A percentile compares a stretch with the other conserved stretches of the same genome.
phyloP scores from a whole-genome alignment of 306 rosid genomes.

The Vigna hirtella region DNA sequence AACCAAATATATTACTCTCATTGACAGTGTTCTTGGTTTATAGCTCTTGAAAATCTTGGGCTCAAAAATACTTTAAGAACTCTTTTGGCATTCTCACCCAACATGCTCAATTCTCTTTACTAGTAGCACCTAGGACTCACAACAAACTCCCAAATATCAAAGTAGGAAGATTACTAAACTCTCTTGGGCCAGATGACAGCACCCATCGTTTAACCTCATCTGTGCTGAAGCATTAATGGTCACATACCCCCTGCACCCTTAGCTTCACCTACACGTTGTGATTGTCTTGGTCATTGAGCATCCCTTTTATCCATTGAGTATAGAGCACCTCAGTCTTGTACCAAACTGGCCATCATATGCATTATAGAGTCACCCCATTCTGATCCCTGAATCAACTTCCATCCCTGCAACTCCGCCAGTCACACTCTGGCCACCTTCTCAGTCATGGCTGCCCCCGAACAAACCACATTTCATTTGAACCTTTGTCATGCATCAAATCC shows the following conservation, averaged over 20 bases:
- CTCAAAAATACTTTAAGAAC: not conserved
- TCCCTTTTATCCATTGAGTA: not conserved
- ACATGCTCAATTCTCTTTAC: not conserved
- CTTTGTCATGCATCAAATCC: not conserved
- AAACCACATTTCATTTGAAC: not conserved
- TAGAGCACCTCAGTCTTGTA: not conserved
- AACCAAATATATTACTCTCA: not conserved
- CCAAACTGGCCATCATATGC: not conserved
- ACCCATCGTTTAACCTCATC: not conserved
- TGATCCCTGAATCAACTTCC: constrained; percentile 3
- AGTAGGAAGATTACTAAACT: not conserved
- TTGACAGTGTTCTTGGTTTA: not conserved
- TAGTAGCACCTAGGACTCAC: not conserved
- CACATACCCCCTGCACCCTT: not conserved
- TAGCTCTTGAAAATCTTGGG: not conserved
- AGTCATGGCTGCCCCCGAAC: not conserved
- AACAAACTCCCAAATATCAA: not conserved
- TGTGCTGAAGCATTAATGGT: not conserved
- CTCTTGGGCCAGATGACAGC: not conserved
- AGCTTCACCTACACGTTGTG: not conserved
- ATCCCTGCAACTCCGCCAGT: not conserved
- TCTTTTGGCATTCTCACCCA: not conserved
- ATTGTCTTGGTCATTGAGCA: not conserved
- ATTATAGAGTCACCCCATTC: not conserved
- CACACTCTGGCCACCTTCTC: constrained; percentile 1